Evolutionary conservation across 306 rosid species (phyloP).

Genomic region (Fragaria ananassa): DNA sequence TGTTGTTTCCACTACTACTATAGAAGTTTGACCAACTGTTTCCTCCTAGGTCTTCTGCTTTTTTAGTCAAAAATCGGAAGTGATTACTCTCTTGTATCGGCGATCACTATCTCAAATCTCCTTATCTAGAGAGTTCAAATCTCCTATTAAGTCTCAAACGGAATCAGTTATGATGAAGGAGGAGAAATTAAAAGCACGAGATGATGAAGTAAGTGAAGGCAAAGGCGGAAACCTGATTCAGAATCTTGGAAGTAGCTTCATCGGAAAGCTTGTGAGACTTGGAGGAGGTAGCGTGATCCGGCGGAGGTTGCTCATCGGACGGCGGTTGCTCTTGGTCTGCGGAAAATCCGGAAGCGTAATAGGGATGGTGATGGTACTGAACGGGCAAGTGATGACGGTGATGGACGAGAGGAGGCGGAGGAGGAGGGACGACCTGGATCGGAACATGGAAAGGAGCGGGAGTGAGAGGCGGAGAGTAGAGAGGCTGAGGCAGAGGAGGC

Average conservation of each 20-base stretch:
- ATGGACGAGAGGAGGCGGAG: constrained; percentile 31
- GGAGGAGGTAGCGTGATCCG: constrained; percentile 45
- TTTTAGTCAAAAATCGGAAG: neutral
- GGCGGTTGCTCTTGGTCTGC: constrained; percentile 42
- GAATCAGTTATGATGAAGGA: neutral
- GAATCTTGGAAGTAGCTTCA: constrained; percentile 61
- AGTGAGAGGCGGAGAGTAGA: constrained; percentile 51
- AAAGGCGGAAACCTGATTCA: constrained; percentile 58
- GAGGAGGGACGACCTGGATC: constrained; percentile 49
- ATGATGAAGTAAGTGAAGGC: no score
- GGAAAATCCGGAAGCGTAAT: constrained; percentile 26
- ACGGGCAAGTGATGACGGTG: constrained; percentile 49
- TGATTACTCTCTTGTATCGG: neutral
- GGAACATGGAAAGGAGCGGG: constrained; percentile 53
- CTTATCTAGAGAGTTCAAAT: neutral
- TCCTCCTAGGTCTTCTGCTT: neutral
- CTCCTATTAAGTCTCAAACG: neutral
- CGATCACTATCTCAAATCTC: neutral
- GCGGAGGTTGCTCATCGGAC: constrained; percentile 19
- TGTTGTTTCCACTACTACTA: neutral
- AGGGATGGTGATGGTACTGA: constrained; percentile 46
- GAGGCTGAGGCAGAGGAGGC: constrained; percentile 41
- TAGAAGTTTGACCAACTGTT: neutral
- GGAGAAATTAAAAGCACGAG: neutral
- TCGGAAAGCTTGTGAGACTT: constrained; percentile 60